Evolutionary conservation across 345 rosid genomes (phyloP).

Genomic region (Raphanus sativus): DNA sequence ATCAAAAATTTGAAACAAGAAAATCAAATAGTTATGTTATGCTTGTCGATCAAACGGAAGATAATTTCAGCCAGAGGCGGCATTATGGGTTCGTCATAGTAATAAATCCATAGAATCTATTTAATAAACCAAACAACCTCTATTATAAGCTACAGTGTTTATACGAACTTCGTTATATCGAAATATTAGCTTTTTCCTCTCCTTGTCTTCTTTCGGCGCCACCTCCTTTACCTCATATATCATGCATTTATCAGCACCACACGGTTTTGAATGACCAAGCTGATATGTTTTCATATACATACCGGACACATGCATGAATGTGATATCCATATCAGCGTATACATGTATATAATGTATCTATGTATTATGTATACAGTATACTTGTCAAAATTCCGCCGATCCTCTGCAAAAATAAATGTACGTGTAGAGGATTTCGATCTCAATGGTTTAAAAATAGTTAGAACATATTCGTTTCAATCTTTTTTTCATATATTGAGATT

Average conservation of each 20-base stretch:
- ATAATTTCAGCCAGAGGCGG: background rate
- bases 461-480: background rate
- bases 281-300: conserved; percentile 9
- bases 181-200: background rate
- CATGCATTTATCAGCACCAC: conserved; percentile 41
- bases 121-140: background rate
- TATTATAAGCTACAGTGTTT: background rate
- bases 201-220: conserved; percentile 44
- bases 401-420: background rate
- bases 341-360: background rate
- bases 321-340: conserved; percentile 1
- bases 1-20: background rate
- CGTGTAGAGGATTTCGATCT: background rate
- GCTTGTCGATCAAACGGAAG: background rate
- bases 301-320: conserved; percentile 1
- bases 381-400: conserved; percentile 1
- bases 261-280: conserved; percentile 26
- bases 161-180: background rate
- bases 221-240: conserved; percentile 30
- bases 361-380: background rate
- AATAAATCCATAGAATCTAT: background rate
- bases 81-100: background rate
- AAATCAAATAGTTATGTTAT: background rate
- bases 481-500: background rate
- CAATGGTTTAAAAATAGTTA: background rate